A percentile compares a stretch with the other conserved stretches of the same genome.
These are phyloP conservation scores for Aotearoamyces nothofagi DNA, from an alignment of 2,329 filamentous ascomycete genomes.

Conservation along the genomic window DNA sequence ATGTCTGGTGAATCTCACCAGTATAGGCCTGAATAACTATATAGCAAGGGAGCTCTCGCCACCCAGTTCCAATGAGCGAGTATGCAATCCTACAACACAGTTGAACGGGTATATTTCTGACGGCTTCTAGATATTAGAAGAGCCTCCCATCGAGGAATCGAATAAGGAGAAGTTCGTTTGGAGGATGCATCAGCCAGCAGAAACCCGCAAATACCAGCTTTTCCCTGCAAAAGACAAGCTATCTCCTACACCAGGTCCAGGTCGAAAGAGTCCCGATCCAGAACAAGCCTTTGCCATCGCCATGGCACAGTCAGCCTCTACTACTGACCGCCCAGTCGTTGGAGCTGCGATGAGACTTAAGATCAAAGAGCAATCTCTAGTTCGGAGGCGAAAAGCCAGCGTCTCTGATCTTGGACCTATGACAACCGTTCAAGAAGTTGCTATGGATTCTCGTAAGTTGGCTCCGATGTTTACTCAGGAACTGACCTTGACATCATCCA, in stretches of 20 bases:
- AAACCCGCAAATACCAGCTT: conserved; percentile 40
- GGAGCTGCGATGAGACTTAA: conserved; percentile 31
- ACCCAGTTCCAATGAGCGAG: background rate
- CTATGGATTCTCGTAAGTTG: conserved; percentile 55
- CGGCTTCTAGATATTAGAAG: background rate
- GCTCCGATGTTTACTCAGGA: background rate
- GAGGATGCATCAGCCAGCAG: conserved; percentile 42
- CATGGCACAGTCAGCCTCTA: conserved; percentile 21
- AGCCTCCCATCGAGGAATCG: conserved; percentile 2
- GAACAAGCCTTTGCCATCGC: conserved; percentile 32
- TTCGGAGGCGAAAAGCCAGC: conserved; percentile 45
- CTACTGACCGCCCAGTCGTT: conserved; percentile 17
- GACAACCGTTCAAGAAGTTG: conserved; percentile 51
- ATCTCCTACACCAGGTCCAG: conserved; percentile 20
- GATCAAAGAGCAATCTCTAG: conserved; percentile 40
- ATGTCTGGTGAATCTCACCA: background rate
- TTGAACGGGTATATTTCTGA: background rate
- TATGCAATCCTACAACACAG: background rate
- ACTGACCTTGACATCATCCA: conserved; percentile 17
- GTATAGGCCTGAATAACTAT: conserved; percentile 1
- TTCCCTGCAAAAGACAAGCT: conserved; percentile 35
- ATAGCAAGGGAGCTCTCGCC: conserved; percentile 2
- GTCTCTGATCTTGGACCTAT: conserved; percentile 50
- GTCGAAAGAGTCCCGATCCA: conserved; percentile 30
- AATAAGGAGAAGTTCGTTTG: conserved; percentile 35